Conservation (phyloP, 2,329 filamentous ascomycete genomes). For the Penicillium paneum region DNA sequence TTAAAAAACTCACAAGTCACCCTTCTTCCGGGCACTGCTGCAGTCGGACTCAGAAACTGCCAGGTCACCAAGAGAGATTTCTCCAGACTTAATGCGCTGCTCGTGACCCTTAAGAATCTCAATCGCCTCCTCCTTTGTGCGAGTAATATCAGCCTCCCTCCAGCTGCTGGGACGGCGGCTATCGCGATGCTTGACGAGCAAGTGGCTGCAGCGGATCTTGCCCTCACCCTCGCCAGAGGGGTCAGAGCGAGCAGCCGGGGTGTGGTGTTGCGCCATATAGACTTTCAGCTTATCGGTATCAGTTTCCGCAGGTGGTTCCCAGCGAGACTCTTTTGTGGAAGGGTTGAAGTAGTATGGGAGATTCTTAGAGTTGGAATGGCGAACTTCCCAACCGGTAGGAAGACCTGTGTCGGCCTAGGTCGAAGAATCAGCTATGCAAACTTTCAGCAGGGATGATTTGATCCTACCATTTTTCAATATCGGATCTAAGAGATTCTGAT, state of each 20-base stretch:
- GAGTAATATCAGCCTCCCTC: slow-evolving; percentile 85
- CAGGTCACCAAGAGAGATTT: slow-evolving; percentile 71
- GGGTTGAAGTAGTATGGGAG: slow-evolving; percentile 98
- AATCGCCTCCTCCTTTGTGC: slow-evolving; percentile 81
- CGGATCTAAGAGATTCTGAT: background rate
- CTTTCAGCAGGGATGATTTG: background rate
- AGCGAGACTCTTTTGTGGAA: slow-evolving; percentile 79
- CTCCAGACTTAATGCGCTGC: slow-evolving; percentile 68
- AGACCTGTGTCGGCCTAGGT: slow-evolving; percentile 71
- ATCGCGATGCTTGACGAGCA: slow-evolving; percentile 88
- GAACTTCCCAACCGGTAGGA: slow-evolving; percentile 87
- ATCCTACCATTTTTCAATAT: slow-evolving; percentile 10
- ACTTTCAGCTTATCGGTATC: slow-evolving; percentile 89
- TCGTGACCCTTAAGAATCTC: slow-evolving; percentile 74
- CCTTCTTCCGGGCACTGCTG: slow-evolving; percentile 88
- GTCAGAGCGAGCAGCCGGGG: slow-evolving; percentile 36
- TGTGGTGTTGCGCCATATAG: slow-evolving; percentile 90
- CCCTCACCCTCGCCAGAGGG: slow-evolving; percentile 54
- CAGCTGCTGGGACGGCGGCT: slow-evolving; percentile 89
- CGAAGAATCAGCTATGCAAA: background rate
- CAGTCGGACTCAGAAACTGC: slow-evolving; percentile 90
- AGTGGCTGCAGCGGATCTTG: slow-evolving; percentile 89
- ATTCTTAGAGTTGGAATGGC: slow-evolving; percentile 97
- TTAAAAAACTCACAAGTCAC: slow-evolving; percentile 65
- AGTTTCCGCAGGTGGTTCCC: slow-evolving; percentile 86